These are phyloP conservation scores for Apiotrichum laibachii DNA, from an alignment of 1,284 basidiomycete genomes.

Conservation along the genomic window DNA sequence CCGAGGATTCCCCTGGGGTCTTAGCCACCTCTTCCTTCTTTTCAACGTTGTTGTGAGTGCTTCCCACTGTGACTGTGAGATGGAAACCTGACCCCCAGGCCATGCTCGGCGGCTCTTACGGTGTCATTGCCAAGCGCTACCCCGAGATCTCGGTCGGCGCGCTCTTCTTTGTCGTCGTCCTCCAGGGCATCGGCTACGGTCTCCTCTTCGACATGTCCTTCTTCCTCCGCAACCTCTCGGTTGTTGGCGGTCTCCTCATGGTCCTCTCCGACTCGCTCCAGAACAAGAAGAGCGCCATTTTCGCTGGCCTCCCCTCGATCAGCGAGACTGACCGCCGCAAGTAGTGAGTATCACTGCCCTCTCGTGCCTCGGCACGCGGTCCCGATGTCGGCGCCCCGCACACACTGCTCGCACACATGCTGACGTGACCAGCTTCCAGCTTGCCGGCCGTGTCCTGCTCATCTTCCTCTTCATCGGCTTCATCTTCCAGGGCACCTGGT, in stretches of 20 bases:
- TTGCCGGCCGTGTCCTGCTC: slow-evolving; percentile 92
- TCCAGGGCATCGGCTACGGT: slow-evolving; percentile 92
- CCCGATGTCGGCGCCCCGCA: neutral
- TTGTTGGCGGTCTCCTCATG: slow-evolving; percentile 93
- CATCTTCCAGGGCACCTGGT: slow-evolving; percentile 91
- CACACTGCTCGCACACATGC: too few species aligned
- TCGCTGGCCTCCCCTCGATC: slow-evolving; percentile 85
- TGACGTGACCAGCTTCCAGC: slow-evolving; percentile 70
- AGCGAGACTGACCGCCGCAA: slow-evolving; percentile 96
- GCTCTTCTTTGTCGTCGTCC: slow-evolving; percentile 84
- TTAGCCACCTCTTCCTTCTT: slow-evolving; percentile 88
- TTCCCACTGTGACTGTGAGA: neutral
- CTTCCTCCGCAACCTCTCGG: slow-evolving; percentile 93
- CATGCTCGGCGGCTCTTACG: slow-evolving; percentile 83
- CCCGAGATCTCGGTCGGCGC: slow-evolving; percentile 86
- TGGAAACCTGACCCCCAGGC: slow-evolving; percentile 59
- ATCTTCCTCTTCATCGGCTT: slow-evolving; percentile 99
- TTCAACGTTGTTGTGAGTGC: slow-evolving; percentile 83
- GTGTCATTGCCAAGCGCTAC: slow-evolving; percentile 82
- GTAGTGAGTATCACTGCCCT: slow-evolving; percentile 67
- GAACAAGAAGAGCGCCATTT: slow-evolving; percentile 79
- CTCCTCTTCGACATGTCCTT: slow-evolving; percentile 98
- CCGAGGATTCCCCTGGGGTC: slow-evolving; percentile 88
- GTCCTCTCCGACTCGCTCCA: slow-evolving; percentile 94
- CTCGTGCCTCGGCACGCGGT: too few species aligned